Base-by-base conservation (phyloP, 805 yeast species). In the Yamadazyma ubonensis region DNA sequence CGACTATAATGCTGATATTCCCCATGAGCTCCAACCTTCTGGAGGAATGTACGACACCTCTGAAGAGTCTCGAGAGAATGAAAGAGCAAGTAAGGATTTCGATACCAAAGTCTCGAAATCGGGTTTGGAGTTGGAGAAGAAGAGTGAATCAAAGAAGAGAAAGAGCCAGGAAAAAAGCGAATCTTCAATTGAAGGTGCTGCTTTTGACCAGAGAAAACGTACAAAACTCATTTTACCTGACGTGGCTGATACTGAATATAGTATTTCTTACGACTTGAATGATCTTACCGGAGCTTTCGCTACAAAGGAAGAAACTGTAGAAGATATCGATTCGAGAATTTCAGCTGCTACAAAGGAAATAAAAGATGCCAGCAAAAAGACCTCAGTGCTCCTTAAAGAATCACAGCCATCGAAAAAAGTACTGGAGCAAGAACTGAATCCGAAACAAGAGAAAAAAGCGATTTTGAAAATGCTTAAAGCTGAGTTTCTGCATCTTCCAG, bases 1-100 rank as follows among this genome's bases (percentile, higher is more conserved):
- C 56, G 96, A 90, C 57, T 88, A 86, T 58, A 86, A 83, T 55
- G 83, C 79, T 1, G 96, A 86, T 51, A 78, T 90, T 7, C 87
- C 91, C 0, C 83, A 85, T 52, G 93, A 89, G 52, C 81, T 78
- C 44, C 61, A 60, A 11, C 91, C 95, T 0, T 73, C 70, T 3
- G 67, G 63, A 0, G 96, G 96, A 0, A 60, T 77, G 15, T 86
- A 82, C 55, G 90, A 85, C 52, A 78, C 81, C 0, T 52, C 68
- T 0, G 77, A 73, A n/a, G 97, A 90, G 55, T 60, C 61, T 10
- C 51, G 50, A 10, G 45, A 48, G 2, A 78, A 81, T 42, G 53
- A 53, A 2, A 42, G 42, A 6, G 72, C 67, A 1, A 58, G 67
- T 30, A 44, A 43, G 1, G 58, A 54, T 14, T 85, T 78, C 58